Evolutionary conservation across 176 grass and related monocot species (phyloP).

Genomic region (Bothriochloa decipiens): DNA sequence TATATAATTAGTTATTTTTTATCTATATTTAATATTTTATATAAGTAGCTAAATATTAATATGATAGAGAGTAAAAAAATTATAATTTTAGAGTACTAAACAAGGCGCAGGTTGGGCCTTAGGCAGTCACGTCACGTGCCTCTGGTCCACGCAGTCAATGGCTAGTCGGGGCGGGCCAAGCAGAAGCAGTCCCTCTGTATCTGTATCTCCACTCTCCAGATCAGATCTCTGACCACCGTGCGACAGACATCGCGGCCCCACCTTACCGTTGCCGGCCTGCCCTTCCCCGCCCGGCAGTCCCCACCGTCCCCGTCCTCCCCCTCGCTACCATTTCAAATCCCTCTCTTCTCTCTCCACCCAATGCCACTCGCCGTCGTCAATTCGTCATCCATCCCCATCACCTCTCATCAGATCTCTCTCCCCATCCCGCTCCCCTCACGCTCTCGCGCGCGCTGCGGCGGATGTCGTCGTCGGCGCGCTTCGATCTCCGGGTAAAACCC

Average conservation of each 20-base stretch:
- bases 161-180: neutral
- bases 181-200: too few relatives aligned
- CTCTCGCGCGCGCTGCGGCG: conserved; percentile 22
- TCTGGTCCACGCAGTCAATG: too few relatives aligned
- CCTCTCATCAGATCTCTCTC: conserved; percentile 51
- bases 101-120: too few relatives aligned
- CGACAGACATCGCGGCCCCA: neutral
- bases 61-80: too few relatives aligned
- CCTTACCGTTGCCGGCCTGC: conserved; percentile 45
- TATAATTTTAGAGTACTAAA: too few relatives aligned
- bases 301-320: conserved; percentile 1
- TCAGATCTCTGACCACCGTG: neutral
- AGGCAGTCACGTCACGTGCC: conserved; percentile 11
- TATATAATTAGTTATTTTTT: too few relatives aligned
- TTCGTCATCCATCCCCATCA: conserved; percentile 28
- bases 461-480: conserved; percentile 66
- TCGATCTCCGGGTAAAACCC: conserved; percentile 75
- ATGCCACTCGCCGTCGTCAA: neutral
- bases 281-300: neutral
- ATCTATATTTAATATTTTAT: too few relatives aligned
- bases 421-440: neutral
- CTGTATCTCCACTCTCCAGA: neutral
- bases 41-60: too few relatives aligned
- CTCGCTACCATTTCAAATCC: conserved; percentile 49
- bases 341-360: neutral